These are phyloP conservation scores for Colletotrichum caudatum DNA, from an alignment of 2,329 filamentous ascomycete genomes.

Conservation along the genomic window DNA sequence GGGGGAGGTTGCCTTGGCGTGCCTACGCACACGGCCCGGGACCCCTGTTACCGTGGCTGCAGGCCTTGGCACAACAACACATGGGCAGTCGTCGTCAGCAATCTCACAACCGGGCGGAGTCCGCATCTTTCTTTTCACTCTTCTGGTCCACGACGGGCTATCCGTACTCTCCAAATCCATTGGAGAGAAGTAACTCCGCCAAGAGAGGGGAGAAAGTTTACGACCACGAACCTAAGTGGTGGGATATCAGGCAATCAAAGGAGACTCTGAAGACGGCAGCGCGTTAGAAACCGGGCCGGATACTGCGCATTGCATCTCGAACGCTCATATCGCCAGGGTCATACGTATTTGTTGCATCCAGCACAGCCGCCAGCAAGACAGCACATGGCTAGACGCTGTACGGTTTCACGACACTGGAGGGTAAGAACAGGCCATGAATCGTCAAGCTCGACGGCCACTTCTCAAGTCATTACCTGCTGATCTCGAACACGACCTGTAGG, in stretches of 20 bases:
- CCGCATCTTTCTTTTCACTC: not conserved
- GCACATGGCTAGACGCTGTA: slow-evolving; percentile 19
- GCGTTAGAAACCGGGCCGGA: no score
- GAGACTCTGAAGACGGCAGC: no score
- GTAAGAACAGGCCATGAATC: not conserved
- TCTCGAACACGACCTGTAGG: not conserved
- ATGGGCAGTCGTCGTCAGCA: not conserved
- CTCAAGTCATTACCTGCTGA: not conserved
- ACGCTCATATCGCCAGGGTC: not conserved
- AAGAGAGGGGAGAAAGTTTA: no score
- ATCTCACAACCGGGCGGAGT: not conserved
- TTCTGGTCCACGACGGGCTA: not conserved
- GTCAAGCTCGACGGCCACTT: no score
- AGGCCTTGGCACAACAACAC: not conserved
- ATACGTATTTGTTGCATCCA: not conserved
- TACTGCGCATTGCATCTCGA: no score
- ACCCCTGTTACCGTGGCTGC: not conserved
- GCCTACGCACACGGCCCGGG: not conserved
- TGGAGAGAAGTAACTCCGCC: no score
- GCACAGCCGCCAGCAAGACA: not conserved
- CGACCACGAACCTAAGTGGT: not conserved
- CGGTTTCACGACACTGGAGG: slow-evolving; percentile 7
- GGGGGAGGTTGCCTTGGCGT: not conserved
- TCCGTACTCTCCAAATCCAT: not conserved
- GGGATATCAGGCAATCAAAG: no score